Conservation (phyloP, 257 asterid species). For the Penstemon davidsonii region DNA sequence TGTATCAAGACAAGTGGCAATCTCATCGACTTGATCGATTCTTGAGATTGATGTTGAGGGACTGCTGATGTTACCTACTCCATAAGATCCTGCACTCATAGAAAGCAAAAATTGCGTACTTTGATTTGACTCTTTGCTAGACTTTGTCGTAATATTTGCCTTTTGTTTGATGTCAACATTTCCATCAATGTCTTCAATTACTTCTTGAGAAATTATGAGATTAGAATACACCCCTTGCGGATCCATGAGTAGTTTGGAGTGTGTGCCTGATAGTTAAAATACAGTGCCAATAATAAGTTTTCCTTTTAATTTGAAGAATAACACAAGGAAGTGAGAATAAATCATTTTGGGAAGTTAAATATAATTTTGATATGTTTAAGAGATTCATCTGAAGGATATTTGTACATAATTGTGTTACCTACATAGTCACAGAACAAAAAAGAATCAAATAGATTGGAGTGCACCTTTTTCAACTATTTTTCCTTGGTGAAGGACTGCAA, state of each 20-base stretch:
- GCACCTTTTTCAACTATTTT: constrained; percentile 48
- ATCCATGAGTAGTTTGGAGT: constrained; percentile 28
- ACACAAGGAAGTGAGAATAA: neutral
- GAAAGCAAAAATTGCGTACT: constrained; percentile 43
- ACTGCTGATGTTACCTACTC: constrained; percentile 37
- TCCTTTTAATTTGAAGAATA: no score
- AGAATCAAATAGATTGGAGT: neutral
- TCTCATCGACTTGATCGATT: constrained; percentile 9
- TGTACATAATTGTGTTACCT: neutral
- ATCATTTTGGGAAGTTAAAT: neutral
- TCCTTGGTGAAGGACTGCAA: constrained; percentile 52
- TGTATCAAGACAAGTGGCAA: constrained; percentile 12
- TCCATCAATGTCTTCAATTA: constrained; percentile 10
- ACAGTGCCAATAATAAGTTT: neutral
- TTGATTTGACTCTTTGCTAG: constrained; percentile 39
- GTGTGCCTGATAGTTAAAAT: constrained; percentile 19
- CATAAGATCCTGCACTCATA: constrained; percentile 48
- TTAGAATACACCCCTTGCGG: constrained; percentile 30
- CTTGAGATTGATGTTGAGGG: constrained; percentile 27
- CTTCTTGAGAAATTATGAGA: constrained; percentile 28
- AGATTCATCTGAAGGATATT: no score
- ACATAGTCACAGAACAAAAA: neutral
- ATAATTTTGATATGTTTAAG: no score
- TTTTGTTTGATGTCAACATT: constrained; percentile 29
- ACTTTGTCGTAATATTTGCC: constrained; percentile 26